Evolutionary conservation across 129 eudicot genomes (phyloP).

Genomic region (Helichrysum umbraculigerum): DNA sequence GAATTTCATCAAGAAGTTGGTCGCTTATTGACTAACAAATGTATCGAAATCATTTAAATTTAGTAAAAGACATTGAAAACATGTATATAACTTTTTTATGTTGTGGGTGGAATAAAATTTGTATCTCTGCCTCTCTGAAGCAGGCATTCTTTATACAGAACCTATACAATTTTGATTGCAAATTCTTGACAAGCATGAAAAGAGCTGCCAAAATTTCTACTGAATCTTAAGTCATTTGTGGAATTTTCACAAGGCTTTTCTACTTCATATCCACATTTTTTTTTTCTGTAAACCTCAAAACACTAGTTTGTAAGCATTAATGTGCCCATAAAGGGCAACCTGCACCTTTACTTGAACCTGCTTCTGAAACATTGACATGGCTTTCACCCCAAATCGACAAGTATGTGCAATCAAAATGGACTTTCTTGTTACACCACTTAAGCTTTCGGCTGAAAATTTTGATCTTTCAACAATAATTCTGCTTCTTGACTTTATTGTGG

Average conservation of each 20-base stretch:
- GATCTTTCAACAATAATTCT: conserved; percentile 39
- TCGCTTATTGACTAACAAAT: neutral
- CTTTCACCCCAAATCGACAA: conserved; percentile 52
- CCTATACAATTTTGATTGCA: conserved; percentile 16
- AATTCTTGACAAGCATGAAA: conserved; percentile 3
- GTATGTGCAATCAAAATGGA: conserved; percentile 28
- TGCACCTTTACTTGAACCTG: conserved; percentile 32
- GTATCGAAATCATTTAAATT: neutral
- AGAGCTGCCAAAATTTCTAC: neutral
- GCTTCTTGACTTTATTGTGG: conserved; percentile 35
- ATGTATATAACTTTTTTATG: conserved; percentile 18
- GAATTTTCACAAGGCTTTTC: conserved; percentile 36
- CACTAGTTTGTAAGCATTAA: conserved; percentile 46
- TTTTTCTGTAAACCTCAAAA: conserved; percentile 34
- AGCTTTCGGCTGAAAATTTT: conserved; percentile 33
- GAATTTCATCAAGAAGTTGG: too few species aligned
- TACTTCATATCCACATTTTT: conserved; percentile 1
- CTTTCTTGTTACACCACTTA: conserved; percentile 31
- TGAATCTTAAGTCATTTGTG: neutral
- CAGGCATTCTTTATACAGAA: conserved; percentile 23
- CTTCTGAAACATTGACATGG: conserved; percentile 18
- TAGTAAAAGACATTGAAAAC: neutral
- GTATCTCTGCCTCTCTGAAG: conserved; percentile 20
- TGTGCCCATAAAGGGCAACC: conserved; percentile 27
- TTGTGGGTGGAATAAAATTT: conserved; percentile 13